Conservation (phyloP, 1,284 basidiomycete species). For the Volvariella surrecta region DNA sequence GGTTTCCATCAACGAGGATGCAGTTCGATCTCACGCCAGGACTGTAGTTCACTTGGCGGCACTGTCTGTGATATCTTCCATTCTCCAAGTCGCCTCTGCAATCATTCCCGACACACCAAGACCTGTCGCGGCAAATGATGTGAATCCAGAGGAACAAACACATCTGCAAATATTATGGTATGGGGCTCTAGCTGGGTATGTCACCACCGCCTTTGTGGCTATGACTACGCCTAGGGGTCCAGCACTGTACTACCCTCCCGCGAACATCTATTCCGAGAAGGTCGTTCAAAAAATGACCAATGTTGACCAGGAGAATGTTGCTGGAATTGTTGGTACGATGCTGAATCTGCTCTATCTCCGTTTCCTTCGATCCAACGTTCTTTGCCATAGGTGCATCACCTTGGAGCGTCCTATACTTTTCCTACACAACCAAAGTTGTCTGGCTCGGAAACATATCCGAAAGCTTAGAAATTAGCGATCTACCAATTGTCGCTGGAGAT, state of each 20-base stretch:
- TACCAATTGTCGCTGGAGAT: constrained; percentile 67
- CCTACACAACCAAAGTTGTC: constrained; percentile 78
- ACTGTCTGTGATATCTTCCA: constrained; percentile 46
- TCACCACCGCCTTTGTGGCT: constrained; percentile 37
- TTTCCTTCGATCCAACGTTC: not conserved
- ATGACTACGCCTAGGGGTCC: constrained; percentile 67
- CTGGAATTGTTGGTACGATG: constrained; percentile 41
- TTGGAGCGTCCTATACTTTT: constrained; percentile 57
- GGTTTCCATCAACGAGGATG: constrained; percentile 41
- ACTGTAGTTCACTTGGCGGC: constrained; percentile 60
- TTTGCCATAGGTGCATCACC: not conserved
- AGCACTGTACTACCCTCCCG: constrained; percentile 59
- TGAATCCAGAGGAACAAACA: not conserved
- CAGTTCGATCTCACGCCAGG: constrained; percentile 37
- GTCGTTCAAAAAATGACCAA: constrained; percentile 48
- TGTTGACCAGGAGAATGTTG: constrained; percentile 55
- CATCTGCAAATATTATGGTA: constrained; percentile 33
- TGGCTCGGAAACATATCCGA: constrained; percentile 66
- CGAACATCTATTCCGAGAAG: constrained; percentile 69
- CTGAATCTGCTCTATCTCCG: not conserved
- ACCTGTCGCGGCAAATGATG: too few species aligned
- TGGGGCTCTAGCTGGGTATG: constrained; percentile 39
- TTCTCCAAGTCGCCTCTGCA: constrained; percentile 37
- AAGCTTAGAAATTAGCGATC: constrained; percentile 76
- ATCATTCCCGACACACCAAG: constrained; percentile 42